Base-by-base conservation (phyloP, 495 filamentous ascomycete species). In the Aspergillus haitiensis region DNA sequence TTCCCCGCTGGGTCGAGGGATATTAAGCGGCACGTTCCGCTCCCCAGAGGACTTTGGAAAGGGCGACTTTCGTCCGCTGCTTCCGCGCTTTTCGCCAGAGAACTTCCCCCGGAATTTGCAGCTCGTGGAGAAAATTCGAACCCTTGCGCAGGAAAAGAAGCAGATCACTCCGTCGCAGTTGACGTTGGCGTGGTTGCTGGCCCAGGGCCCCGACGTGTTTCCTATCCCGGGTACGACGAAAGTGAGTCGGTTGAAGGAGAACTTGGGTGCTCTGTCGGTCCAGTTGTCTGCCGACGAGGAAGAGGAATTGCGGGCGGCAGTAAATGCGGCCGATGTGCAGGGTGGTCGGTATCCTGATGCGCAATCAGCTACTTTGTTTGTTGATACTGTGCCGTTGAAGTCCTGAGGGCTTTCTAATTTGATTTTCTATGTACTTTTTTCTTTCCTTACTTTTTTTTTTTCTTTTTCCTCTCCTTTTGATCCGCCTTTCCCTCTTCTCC, bases 201-300 rank as follows among this genome's bases (percentile, higher is more conserved):
- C 69, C 10, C 81, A 82, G 60, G 82, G 81, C 0, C 70, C 80
- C 0, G 80, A 83, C 59, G 72, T 85, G 34, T 73, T 86, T 54
- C 79, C 82, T 0, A 84, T 86, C 61, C 84, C 83, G 0, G 84
- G 83, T 4, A 86, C 84, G 0, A 84, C 78, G 64, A 77, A 68
- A n/a, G 64, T 80, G 13, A 72, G 78, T 61, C 80, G 81, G 47
- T 62, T 88, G 50, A 80, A 85, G 47, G 81, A 87, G 69, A 88
- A 88, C 60, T 67, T 76, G 58, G 78, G 57, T 2, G 74, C 84
- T 11, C 36, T 76, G 12, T 56, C 76, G 12, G 70, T 86, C 15
- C 55, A 65, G 51, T 68, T 88, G 27, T 81, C 63, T 0, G 72
- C 75, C 9, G 74, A 78, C 50, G 85, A 88, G 56, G 70, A 78